Conservation (phyloP, 208 protist genomes). For the Acanthamoeba rhysodes region DNA sequence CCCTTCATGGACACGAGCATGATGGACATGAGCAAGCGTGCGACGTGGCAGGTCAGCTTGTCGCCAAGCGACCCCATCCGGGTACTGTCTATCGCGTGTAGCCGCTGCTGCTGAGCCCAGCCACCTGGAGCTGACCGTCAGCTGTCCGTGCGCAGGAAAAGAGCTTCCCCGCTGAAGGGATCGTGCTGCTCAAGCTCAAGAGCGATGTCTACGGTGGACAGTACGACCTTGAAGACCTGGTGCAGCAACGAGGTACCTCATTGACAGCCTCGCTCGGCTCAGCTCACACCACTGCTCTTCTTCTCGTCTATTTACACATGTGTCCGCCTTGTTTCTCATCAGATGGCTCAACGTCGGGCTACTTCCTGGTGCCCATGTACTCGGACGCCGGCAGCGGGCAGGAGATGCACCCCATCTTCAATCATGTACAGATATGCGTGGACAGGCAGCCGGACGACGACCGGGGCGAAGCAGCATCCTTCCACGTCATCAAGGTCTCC, state of each 20-base stretch:
- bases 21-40: slow-evolving; percentile 26
- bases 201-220: slow-evolving; percentile 28
- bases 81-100: neutral
- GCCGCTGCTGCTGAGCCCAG: too few relatives aligned
- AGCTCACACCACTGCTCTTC: neutral
- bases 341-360: neutral
- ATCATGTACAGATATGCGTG: slow-evolving; percentile 34
- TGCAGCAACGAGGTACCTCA: neutral
- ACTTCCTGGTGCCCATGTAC: slow-evolving; percentile 36
- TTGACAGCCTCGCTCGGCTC: neutral
- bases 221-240: slow-evolving; percentile 14
- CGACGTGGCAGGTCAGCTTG: slow-evolving; percentile 17
- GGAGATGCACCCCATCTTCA: slow-evolving; percentile 43
- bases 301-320: neutral
- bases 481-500: neutral
- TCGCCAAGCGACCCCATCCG: slow-evolving; percentile 1
- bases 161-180: neutral
- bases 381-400: neutral
- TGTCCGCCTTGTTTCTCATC: neutral
- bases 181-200: slow-evolving; percentile 35
- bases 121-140: too few relatives aligned
- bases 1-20: slow-evolving; percentile 30
- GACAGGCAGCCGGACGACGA: neutral
- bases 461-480: neutral
- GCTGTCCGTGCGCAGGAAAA: neutral